Percentiles rank a stretch among this genome's conserved stretches.
These are phyloP conservation scores for Alloteropsis angusta DNA, from an alignment of 202 grass and related monocot species.

Conservation along the genomic window DNA sequence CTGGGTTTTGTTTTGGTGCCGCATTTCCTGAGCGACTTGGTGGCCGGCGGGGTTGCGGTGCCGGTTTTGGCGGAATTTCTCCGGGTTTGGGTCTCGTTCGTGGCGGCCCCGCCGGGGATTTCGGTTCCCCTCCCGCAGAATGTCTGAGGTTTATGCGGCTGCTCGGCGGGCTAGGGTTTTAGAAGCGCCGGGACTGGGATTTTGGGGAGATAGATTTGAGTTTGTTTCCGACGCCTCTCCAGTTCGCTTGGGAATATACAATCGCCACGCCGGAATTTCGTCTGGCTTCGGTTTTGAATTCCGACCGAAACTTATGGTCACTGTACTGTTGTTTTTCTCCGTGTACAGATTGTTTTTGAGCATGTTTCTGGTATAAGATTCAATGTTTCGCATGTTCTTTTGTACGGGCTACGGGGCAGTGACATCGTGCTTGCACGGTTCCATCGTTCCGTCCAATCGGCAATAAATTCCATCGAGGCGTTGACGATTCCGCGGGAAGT, in stretches of 20 bases:
- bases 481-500: conserved; percentile 11
- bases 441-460: neutral
- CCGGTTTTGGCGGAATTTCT: neutral
- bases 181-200: too few species aligned
- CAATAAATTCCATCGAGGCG: conserved; percentile 14
- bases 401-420: neutral
- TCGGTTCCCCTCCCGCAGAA: neutral
- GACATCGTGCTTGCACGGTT: conserved; percentile 21
- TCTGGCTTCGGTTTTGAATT: neutral
- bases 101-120: neutral
- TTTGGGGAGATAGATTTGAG: too few species aligned
- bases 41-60: neutral
- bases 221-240: too few species aligned
- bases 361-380: neutral
- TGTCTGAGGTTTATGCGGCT: too few species aligned
- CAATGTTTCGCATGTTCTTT: conserved; percentile 7
- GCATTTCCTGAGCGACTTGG: neutral
- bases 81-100: neutral
- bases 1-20: neutral
- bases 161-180: too few species aligned
- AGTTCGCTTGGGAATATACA: neutral
- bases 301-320: neutral
- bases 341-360: neutral
- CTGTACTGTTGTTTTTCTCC: neutral
- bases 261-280: neutral